phyloP scores from a whole-genome alignment of 164 flowering plant genomes.

The Pachysandra terminalis region DNA sequence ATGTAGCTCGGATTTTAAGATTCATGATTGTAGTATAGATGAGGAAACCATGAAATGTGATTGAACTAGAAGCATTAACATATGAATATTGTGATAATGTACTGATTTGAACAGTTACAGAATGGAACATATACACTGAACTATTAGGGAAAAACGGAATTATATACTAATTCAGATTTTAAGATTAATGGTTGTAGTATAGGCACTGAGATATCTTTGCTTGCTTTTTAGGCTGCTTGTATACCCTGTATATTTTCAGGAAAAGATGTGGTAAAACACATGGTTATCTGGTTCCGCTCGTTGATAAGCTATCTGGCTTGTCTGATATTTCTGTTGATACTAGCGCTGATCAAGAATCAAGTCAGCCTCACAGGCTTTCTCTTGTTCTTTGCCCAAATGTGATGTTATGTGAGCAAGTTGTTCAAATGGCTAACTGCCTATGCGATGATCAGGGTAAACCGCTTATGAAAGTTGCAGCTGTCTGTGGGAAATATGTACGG shows the following conservation, averaged over 20 bases:
- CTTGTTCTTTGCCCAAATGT: constrained; percentile 97
- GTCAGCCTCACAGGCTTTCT: constrained; percentile 21
- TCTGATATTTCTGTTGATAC: constrained; percentile 17
- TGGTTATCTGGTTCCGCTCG: constrained; percentile 76
- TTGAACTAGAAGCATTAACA: not conserved
- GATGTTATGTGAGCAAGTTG: constrained; percentile 93
- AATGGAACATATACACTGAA: no score
- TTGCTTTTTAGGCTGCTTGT: constrained; percentile 62
- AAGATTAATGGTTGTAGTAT: no score
- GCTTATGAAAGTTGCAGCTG: constrained; percentile 59
- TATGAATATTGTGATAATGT: not conserved
- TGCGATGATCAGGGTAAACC: constrained; percentile 57
- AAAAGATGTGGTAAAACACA: constrained; percentile 88
- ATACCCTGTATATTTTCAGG: constrained; percentile 70
- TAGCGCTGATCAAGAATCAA: constrained; percentile 15
- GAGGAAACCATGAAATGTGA: no score
- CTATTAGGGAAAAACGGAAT: no score
- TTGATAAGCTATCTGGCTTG: constrained; percentile 40
- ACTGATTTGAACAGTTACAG: not conserved
- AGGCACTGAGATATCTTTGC: not conserved
- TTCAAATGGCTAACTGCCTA: constrained; percentile 72
- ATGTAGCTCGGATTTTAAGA: no score
- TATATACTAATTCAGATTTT: no score
- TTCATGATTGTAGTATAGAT: no score
- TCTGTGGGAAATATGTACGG: constrained; percentile 79